phyloP scores from a whole-genome alignment of 2,329 filamentous ascomycete species.

The Orbilia javanica region DNA sequence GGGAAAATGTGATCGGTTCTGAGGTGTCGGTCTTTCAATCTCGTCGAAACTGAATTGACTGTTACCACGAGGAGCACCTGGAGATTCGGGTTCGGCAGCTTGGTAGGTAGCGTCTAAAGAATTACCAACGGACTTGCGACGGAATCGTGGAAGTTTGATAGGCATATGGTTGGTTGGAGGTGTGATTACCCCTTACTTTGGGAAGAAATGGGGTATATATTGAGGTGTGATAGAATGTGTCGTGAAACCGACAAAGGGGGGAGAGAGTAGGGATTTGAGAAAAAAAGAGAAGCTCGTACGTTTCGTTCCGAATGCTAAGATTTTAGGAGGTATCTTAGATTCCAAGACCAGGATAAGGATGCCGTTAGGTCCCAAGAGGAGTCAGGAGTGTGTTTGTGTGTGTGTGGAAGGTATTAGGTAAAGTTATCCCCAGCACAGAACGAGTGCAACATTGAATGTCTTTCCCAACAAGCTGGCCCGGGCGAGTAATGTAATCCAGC shows the following conservation, averaged over 20 bases:
- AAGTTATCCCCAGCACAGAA: constrained; percentile 41
- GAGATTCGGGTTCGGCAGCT: constrained; percentile 61
- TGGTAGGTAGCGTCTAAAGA: constrained; percentile 62
- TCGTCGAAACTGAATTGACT: constrained; percentile 59
- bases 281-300: constrained; percentile 37
- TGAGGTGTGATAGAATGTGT: constrained; percentile 37
- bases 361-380: constrained; percentile 21
- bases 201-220: constrained; percentile 49
- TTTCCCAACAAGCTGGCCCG: constrained; percentile 19
- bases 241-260: constrained; percentile 35
- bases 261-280: neutral
- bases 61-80: constrained; percentile 58
- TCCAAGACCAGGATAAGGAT: constrained; percentile 31
- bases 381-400: constrained; percentile 24
- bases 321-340: constrained; percentile 29
- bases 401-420: constrained; percentile 44
- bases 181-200: constrained; percentile 34
- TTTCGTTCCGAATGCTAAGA: constrained; percentile 48
- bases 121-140: constrained; percentile 63
- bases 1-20: constrained; percentile 57
- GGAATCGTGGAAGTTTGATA: constrained; percentile 63
- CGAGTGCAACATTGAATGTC: constrained; percentile 49
- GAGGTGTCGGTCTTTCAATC: constrained; percentile 59
- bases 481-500: no score
- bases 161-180: constrained; percentile 60